Base-by-base conservation (phyloP, 768 basidiomycete genomes). In the Trametes sanguinea region DNA sequence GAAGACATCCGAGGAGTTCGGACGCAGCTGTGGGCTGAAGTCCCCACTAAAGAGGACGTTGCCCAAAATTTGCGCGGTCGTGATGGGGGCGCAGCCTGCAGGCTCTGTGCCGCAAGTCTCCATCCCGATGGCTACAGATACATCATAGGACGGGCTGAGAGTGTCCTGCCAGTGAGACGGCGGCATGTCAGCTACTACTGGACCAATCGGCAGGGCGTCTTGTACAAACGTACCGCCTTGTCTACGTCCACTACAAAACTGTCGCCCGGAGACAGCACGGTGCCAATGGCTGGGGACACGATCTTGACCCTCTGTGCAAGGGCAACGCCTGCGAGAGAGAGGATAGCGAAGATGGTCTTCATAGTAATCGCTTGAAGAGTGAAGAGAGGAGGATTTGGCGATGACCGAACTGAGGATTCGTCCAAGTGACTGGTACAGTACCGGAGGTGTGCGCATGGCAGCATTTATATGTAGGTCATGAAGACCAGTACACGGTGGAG, bases 91-190 rank as follows among this genome's bases (percentile, higher is more conserved):
- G 60, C 60, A 61, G 3, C 22, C 22, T 22, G 22, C 22, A 22
- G 47, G 17, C 30, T 35, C 27, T 4, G 17, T 17, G 3, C n/a
- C 47, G 48, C 60, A 61, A 17, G 37, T 44, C 13, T 37, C n/a
- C 9, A 61, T 42, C 6, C 60, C 60, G n/a, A 61, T 61, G n/a
- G 50, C 54, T 0, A 61, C 60, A 0, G 60, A 50, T 1, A 61
- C 54, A 42, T 61, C 60, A 22, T 37, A 22, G 11, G 60, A 61
- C 2, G 60, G 60, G 13, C 53, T 50, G 2, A 55, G 60, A 2
- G 54, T 33, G 32, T 55, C 54, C 60, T 61, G 46, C 17, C 7
- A 47, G 27, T 29, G 48, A 4, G 22, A 46, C 22, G 17, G 4
- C 17, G 17, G 8, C 45, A 27, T 10, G 9, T 46, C 16, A 8